Conservation (phyloP, 2,329 filamentous ascomycete genomes). For the Alternaria hordeiaustralica region DNA sequence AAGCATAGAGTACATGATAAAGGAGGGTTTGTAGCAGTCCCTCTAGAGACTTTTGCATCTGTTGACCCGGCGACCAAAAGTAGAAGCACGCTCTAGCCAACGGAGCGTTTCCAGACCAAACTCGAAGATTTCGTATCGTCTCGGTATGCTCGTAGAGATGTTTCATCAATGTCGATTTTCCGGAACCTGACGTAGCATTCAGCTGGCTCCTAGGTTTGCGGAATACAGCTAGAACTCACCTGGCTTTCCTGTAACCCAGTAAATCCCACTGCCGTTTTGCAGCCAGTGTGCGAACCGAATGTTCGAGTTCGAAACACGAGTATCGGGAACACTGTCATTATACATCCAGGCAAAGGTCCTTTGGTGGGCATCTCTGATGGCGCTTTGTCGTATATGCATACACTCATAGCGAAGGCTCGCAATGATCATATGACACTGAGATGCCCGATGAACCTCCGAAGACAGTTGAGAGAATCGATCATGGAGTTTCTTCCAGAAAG, state of each 20-base stretch:
- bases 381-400: background rate
- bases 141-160: background rate
- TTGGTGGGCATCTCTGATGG: fast-evolving
- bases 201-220: too few relatives aligned
- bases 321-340: too few relatives aligned
- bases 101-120: background rate
- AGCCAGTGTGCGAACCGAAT: constrained; percentile 24
- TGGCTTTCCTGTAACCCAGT: constrained; percentile 53
- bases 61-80: constrained; percentile 4
- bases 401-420: background rate
- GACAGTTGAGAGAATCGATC: fast-evolving
- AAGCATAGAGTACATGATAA: background rate
- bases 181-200: too few relatives aligned
- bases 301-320: too few relatives aligned
- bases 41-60: constrained; percentile 1
- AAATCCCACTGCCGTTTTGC: constrained; percentile 2
- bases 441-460: background rate
- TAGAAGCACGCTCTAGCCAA: background rate
- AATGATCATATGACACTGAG: background rate
- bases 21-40: constrained; percentile 4
- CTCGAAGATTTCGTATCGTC: background rate
- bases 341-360: background rate
- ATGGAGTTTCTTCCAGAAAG: fast-evolving
- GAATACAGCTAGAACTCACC: too few relatives aligned
- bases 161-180: constrained; percentile 56